phyloP scores from a whole-genome alignment of 257 asterid species.

The Solanum corneliomulleri region DNA sequence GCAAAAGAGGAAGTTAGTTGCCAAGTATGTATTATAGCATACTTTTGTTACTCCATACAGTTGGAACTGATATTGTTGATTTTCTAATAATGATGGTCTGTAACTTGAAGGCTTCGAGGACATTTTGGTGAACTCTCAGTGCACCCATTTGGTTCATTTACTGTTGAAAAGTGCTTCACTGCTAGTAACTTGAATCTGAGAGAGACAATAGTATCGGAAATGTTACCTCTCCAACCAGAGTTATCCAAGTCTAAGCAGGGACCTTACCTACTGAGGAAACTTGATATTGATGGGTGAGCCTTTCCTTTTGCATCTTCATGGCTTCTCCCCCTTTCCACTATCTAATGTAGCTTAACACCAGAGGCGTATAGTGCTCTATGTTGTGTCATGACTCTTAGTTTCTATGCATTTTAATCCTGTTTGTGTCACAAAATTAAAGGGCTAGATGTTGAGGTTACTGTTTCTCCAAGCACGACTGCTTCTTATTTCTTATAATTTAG shows the following conservation, averaged over 20 bases:
- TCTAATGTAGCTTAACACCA: background rate
- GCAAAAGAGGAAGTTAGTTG: conserved; percentile 60
- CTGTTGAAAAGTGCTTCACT: conserved; percentile 74
- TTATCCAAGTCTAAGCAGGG: conserved; percentile 83
- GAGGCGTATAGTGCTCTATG: background rate
- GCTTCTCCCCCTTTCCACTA: background rate
- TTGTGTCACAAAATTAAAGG: background rate
- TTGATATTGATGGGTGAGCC: conserved; percentile 86
- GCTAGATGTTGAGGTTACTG: background rate
- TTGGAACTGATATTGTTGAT: background rate
- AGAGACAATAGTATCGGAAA: conserved; percentile 77
- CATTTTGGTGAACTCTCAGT: conserved; percentile 88
- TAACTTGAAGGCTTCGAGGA: conserved; percentile 55
- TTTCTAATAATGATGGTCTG: background rate
- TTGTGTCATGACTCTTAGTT: background rate
- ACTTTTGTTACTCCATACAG: background rate
- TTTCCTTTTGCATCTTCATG: background rate
- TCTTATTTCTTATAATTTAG: background rate
- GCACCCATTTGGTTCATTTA: conserved; percentile 71
- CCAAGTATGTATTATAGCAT: conserved; percentile 43
- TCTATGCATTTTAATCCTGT: background rate
- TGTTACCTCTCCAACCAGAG: conserved; percentile 54
- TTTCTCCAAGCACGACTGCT: background rate
- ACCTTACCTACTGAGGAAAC: conserved; percentile 80
- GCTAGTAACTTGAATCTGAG: conserved; percentile 52